Base-by-base conservation (phyloP, 345 rosid genomes). In the Brassica carinata region DNA sequence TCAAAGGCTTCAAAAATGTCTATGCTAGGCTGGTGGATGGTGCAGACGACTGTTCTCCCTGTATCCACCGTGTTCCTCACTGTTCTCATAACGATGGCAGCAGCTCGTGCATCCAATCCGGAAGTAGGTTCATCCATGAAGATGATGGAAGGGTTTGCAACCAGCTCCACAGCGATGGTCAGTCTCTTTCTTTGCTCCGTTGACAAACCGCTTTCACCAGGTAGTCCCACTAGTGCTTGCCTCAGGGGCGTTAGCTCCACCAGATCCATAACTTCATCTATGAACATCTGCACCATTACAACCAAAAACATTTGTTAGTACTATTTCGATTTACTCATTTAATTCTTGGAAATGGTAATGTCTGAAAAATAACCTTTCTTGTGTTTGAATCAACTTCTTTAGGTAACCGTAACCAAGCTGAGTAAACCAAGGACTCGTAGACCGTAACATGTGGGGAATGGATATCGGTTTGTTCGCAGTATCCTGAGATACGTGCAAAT, bases 71-170 rank as follows among this genome's bases (percentile, higher is more conserved):
- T 94, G 86, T 90, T 94, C 83, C 97, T 88, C 11, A 94, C 95
- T 2, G 97, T 85, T 78, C 98, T 86, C 98, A 94, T 90, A 9
- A 94, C 97, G 59, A 92, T 92, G 27, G 98, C 98, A 53, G 98
- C 97, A 57, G 97, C 97, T 85, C 98, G 84, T 45, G 97, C 98
- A 80, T 94, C 98, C 29, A 94, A 86, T 40, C 98, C 98, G 26
- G 98, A 94, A 73, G 98, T 94, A 70, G 97, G 97, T 79, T 94
- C 97, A 19, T 94, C 98, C 98, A 94, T 90, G 86, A 94, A 92
- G 71, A 92, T 91, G 55, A 92, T 92, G 1, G 97, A 92, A 2
- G 98, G 98, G 82, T 94, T 94, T 23, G 98, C 97, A 74, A 94
- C 98, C 1, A 92, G 88, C 92, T 94, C 98, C 23, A 92, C 95